These are phyloP conservation scores for Cercis canadensis DNA, from an alignment of 306 rosid genomes.

Conservation along the genomic window DNA sequence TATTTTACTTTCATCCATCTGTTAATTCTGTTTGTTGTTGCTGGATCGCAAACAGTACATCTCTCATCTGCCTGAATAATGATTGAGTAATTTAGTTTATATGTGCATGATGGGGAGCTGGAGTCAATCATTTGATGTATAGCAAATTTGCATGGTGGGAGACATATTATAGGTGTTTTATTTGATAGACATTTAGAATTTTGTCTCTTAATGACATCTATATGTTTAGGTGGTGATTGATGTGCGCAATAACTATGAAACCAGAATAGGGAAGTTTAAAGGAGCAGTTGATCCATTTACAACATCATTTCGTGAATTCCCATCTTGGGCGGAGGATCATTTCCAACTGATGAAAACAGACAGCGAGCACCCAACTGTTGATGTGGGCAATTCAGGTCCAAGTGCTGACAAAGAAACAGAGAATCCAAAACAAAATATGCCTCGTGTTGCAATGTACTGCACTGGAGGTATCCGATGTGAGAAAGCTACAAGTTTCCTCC, in stretches of 20 bases:
- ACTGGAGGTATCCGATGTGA: slow-evolving; percentile 98
- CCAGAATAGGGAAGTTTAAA: slow-evolving; percentile 90
- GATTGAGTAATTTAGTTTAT: not conserved
- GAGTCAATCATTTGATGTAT: not conserved
- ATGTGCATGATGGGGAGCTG: slow-evolving; percentile 8
- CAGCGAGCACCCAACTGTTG: slow-evolving; percentile 31
- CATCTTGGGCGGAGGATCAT: slow-evolving; percentile 83
- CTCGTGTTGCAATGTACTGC: slow-evolving; percentile 96
- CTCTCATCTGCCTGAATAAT: slow-evolving; percentile 14
- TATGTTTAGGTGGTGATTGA: slow-evolving; percentile 82
- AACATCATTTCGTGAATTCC: slow-evolving; percentile 84
- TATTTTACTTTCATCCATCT: not conserved
- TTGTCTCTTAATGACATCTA: slow-evolving; percentile 14
- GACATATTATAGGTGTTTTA: slow-evolving; percentile 7
- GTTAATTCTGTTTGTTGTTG: slow-evolving; percentile 10
- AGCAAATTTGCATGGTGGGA: slow-evolving; percentile 1
- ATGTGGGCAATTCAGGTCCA: slow-evolving; percentile 40
- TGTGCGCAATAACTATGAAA: slow-evolving; percentile 90
- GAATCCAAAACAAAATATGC: slow-evolving; percentile 49
- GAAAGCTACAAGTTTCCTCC: slow-evolving; percentile 94
- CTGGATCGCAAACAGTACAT: slow-evolving; percentile 7
- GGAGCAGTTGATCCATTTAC: slow-evolving; percentile 93
- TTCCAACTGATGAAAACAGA: slow-evolving; percentile 50
- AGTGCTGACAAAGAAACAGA: slow-evolving; percentile 42
- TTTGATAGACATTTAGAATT: slow-evolving; percentile 22